These are phyloP conservation scores for Oryza coarctata DNA, from an alignment of 176 grass and related monocot species.

Conservation along the genomic window DNA sequence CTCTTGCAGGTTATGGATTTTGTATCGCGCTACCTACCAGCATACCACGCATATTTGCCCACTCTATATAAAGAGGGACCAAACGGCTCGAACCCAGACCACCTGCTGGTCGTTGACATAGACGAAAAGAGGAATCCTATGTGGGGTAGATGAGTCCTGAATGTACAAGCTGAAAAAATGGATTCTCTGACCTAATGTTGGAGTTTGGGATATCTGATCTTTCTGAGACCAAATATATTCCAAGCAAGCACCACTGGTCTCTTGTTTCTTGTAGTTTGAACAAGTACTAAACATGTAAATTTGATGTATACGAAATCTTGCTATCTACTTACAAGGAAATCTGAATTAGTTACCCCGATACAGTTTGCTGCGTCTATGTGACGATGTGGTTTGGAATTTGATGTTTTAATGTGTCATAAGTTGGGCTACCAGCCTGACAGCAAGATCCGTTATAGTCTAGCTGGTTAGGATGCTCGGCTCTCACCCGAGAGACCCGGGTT, in stretches of 20 bases:
- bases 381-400: no score
- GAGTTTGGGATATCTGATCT: constrained; percentile 25
- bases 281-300: constrained; percentile 9
- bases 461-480: constrained; percentile 92
- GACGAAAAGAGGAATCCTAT: constrained; percentile 77
- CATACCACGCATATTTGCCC: constrained; percentile 88
- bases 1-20: constrained; percentile 87
- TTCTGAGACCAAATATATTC: not conserved
- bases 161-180: constrained; percentile 29
- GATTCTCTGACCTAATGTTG: not conserved
- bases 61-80: constrained; percentile 75
- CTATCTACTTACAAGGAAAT: constrained; percentile 31
- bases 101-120: constrained; percentile 82
- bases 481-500: constrained; percentile 67
- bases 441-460: constrained; percentile 67
- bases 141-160: constrained; percentile 35
- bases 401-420: no score
- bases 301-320: not conserved
- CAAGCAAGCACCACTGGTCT: not conserved
- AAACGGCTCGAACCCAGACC: constrained; percentile 60
- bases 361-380: no score
- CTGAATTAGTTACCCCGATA: no score
- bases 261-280: constrained; percentile 28
- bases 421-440: no score
- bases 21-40: constrained; percentile 92